A percentile compares a stretch with the other conserved stretches of the same genome.
These are phyloP conservation scores for Datura wrightii DNA, from an alignment of 257 asterid genomes.

Conservation along the genomic window DNA sequence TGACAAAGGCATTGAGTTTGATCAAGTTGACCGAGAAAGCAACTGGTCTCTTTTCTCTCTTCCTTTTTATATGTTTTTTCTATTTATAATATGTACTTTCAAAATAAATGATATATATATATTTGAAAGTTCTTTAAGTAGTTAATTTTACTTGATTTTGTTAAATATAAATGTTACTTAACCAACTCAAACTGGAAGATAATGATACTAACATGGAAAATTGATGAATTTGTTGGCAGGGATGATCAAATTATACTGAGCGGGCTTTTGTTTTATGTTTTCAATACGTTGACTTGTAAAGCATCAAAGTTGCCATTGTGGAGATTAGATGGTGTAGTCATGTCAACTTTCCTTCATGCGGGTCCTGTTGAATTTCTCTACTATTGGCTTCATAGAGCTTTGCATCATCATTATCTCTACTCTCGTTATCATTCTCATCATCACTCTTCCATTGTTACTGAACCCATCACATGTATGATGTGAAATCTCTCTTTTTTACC, in stretches of 20 bases:
- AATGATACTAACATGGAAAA: too few species aligned
- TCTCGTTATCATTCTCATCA: too few species aligned
- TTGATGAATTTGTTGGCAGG: background rate
- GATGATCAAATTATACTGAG: slow-evolving; percentile 24
- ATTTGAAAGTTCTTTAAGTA: too few species aligned
- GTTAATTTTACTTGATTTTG: too few species aligned
- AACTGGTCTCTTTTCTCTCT: slow-evolving; percentile 50
- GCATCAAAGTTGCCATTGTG: slow-evolving; percentile 23
- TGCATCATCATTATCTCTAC: too few species aligned
- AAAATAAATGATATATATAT: too few species aligned
- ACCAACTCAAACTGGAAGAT: too few species aligned
- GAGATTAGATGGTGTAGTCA: slow-evolving; percentile 9
- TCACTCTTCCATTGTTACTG: too few species aligned
- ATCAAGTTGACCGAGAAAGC: slow-evolving; percentile 81
- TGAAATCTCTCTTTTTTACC: background rate
- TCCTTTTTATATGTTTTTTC: background rate
- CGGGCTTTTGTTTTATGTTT: slow-evolving; percentile 23
- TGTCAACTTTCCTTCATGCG: background rate
- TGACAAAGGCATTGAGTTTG: slow-evolving; percentile 68
- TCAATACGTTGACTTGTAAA: background rate
- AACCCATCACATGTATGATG: slow-evolving; percentile 32
- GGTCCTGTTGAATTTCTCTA: slow-evolving; percentile 31
- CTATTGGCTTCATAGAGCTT: too few species aligned
- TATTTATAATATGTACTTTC: too few species aligned
- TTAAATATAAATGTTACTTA: too few species aligned